Percentiles rank a stretch among this genome's conserved stretches.
Evolutionary conservation across 2,329 filamentous ascomycete species (phyloP).

Genomic region (Keithomyces neogunnii): DNA sequence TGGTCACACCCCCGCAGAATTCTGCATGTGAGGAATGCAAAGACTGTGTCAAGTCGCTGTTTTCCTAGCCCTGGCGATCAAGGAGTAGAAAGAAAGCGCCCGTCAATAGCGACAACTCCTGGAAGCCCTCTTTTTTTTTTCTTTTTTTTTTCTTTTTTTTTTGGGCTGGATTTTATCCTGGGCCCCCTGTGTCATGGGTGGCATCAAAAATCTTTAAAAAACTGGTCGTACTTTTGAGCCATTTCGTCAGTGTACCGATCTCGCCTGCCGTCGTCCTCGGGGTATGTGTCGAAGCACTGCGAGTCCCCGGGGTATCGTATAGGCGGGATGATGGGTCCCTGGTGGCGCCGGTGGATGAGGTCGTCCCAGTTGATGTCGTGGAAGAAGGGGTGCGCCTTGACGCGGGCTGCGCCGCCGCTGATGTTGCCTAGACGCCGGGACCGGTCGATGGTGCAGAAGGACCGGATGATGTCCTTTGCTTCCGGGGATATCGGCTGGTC

Average conservation of each 20-base stretch:
- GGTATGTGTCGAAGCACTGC: slow-evolving; percentile 74
- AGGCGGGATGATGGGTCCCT: slow-evolving; percentile 69
- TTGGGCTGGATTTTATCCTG: too few species aligned
- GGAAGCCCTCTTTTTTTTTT: too few species aligned
- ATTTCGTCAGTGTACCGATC: slow-evolving; percentile 64
- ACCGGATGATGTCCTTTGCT: slow-evolving; percentile 66
- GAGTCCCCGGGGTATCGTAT: slow-evolving; percentile 65
- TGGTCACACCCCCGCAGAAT: too few species aligned
- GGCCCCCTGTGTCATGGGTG: background rate
- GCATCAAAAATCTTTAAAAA: slow-evolving; percentile 61
- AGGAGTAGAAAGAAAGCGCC: too few species aligned
- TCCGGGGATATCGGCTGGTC: slow-evolving; percentile 56
- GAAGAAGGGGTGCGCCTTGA: slow-evolving; percentile 74
- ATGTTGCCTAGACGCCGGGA: slow-evolving; percentile 73
- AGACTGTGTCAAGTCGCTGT: too few species aligned
- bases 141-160: too few species aligned
- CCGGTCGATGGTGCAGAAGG: slow-evolving; percentile 71
- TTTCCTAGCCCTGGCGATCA: too few species aligned
- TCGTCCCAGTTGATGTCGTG: slow-evolving; percentile 65
- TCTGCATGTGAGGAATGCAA: too few species aligned
- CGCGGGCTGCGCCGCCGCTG: slow-evolving; percentile 59
- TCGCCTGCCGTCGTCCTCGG: slow-evolving; percentile 60
- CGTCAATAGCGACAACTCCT: too few species aligned
- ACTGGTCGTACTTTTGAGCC: slow-evolving; percentile 58
- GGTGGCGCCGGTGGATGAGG: slow-evolving; percentile 52